Evolutionary conservation across 257 asterid species (phyloP).

Genomic region (Vinca minor): DNA sequence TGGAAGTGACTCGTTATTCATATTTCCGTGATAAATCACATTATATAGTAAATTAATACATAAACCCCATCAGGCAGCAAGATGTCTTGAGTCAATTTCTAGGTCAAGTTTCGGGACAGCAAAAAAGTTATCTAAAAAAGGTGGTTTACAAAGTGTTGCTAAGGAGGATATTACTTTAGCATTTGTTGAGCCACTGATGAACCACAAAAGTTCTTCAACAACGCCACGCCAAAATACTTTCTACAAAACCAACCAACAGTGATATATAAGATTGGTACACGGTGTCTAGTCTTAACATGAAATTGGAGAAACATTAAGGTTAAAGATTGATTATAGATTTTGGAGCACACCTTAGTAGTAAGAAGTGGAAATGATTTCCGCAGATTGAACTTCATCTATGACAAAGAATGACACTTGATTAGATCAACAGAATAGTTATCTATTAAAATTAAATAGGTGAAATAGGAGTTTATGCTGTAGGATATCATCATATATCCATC

Average conservation of each 20-base stretch:
- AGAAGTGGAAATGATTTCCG: conserved; percentile 90
- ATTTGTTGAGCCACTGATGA: conserved; percentile 94
- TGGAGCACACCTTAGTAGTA: conserved; percentile 62
- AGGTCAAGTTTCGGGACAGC: neutral
- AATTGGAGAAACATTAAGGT: neutral
- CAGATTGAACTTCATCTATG: conserved; percentile 84
- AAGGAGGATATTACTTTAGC: conserved; percentile 53
- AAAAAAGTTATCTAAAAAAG: neutral
- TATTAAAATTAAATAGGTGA: neutral
- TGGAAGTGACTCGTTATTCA: conserved; percentile 5
- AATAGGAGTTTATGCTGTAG: neutral
- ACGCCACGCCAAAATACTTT: conserved; percentile 95
- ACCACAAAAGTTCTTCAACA: conserved; percentile 97
- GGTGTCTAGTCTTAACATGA: neutral
- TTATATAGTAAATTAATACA: neutral
- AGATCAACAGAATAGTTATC: neutral
- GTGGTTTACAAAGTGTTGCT: neutral
- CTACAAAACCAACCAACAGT: conserved; percentile 25
- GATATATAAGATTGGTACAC: neutral
- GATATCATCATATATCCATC: conserved; percentile 1
- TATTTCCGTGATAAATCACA: neutral
- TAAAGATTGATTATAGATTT: neutral
- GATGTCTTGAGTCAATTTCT: neutral
- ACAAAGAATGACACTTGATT: neutral
- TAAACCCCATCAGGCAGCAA: neutral